Evolutionary conservation across 495 filamentous ascomycete species (phyloP).

Genomic region (Cryomyces minteri): DNA sequence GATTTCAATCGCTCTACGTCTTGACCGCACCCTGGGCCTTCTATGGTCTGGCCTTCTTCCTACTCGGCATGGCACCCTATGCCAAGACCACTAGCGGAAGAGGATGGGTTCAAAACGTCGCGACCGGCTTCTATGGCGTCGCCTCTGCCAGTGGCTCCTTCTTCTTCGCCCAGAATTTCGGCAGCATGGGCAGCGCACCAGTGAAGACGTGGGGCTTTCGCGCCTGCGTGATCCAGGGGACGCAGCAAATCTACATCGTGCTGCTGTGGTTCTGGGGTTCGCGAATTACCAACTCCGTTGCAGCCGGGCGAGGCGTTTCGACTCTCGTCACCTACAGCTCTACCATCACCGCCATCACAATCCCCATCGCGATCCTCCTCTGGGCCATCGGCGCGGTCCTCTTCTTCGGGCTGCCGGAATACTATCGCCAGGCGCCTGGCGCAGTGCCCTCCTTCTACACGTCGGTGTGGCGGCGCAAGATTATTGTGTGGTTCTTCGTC

Average conservation of each 20-base stretch:
- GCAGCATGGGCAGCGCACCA: slow-evolving; percentile 40
- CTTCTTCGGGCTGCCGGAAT: slow-evolving; percentile 39
- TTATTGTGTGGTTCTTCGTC: slow-evolving; percentile 43
- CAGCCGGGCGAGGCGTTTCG: slow-evolving; percentile 11
- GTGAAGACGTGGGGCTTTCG: slow-evolving; percentile 46
- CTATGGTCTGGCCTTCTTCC: slow-evolving; percentile 41
- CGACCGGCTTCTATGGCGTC: slow-evolving; percentile 38
- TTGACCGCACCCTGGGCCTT: slow-evolving; percentile 40
- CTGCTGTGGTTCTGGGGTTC: slow-evolving; percentile 51
- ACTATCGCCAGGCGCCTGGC: slow-evolving; percentile 49
- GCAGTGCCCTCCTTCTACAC: slow-evolving; percentile 43
- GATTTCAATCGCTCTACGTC: slow-evolving; percentile 34
- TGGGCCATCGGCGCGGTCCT: slow-evolving; percentile 32
- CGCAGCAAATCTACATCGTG: slow-evolving; percentile 43
- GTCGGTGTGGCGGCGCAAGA: slow-evolving; percentile 36
- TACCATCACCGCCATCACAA: slow-evolving; percentile 25
- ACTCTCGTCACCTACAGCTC: slow-evolving; percentile 13
- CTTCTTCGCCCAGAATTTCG: slow-evolving; percentile 51
- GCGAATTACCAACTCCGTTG: slow-evolving; percentile 10
- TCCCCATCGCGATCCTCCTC: slow-evolving; percentile 32
- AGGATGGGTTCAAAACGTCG: slow-evolving; percentile 35
- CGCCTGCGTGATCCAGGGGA: slow-evolving; percentile 42
- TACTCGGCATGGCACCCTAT: slow-evolving; percentile 47
- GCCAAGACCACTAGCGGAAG: slow-evolving; percentile 13
- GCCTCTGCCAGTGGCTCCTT: slow-evolving; percentile 42